Percentiles rank a stretch among this genome's conserved stretches.
phyloP scores from a whole-genome alignment of 2,329 filamentous ascomycete species.

The Ceratocystis harringtonii region DNA sequence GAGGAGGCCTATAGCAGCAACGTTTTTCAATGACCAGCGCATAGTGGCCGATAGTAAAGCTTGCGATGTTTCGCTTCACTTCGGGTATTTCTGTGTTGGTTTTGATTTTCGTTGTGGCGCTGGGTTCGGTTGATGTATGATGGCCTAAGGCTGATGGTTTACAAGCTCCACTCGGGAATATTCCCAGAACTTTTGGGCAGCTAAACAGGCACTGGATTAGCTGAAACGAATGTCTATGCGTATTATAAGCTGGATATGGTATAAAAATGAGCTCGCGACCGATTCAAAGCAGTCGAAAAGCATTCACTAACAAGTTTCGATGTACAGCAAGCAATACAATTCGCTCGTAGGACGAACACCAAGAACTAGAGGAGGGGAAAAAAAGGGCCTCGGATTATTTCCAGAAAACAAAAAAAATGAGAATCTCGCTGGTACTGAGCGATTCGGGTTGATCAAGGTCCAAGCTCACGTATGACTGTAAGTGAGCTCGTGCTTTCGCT shows the following conservation, averaged over 20 bases:
- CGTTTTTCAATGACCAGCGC: conserved; percentile 8
- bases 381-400: background rate
- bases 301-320: background rate
- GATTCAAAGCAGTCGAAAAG: background rate
- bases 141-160: background rate
- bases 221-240: background rate
- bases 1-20: conserved; percentile 2
- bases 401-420: background rate
- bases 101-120: background rate
- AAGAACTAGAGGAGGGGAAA: background rate
- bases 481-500: background rate
- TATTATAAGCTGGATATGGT: background rate
- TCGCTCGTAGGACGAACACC: background rate
- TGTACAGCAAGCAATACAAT: background rate
- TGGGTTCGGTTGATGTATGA: background rate
- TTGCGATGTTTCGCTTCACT: background rate
- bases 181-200: background rate
- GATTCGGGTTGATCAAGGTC: background rate
- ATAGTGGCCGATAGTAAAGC: background rate
- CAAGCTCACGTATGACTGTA: background rate
- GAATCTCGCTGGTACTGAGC: background rate
- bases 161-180: background rate
- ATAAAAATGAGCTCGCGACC: background rate
- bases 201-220: background rate
- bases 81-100: background rate